Evolutionary conservation across 495 filamentous ascomycete species (phyloP), one percentile per base, ranked within the genome.

Genomic region (Lasiosphaeria hispida): DNA sequence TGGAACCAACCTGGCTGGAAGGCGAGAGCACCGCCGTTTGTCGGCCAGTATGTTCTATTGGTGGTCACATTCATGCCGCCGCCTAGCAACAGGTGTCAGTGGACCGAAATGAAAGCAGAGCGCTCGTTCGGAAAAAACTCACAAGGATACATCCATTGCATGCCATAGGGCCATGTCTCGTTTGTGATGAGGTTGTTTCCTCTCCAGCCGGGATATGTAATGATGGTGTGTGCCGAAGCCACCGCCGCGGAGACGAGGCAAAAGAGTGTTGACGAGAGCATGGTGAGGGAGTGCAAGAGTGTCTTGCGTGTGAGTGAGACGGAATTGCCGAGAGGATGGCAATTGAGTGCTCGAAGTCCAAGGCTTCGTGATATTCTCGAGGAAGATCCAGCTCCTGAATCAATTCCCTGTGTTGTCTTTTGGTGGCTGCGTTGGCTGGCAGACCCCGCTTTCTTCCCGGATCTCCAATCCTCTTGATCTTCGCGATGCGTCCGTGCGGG

Each of bases 101-200:
- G n/a, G 13, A 37, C 17, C 5, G 18, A 33, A 36, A 36, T 30
- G 17, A 7, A 36, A 13, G 50, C 35, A 30, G 39, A 38, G 34
- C 17, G 33, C 2, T 3, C 15, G 2, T 9, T 43, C 9, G 14
- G 47, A 30, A 34, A 35, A 13, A 50, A 77, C 89, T 79, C 77
- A 98, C 94, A 99, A 74, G 95, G 94, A 80, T 97, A 99, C 72
- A 87, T 86, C 93, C 94, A 97, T 76, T 96, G 89, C 90, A 96
- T 93, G 74, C 95, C 94, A 64, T 90, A 96, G 3, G 92, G 92
- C 67, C 83, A 95, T 6, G 83, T 82, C 5, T 83, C 83, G 71
- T 90, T 95, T 44, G 86, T 88, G 63, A 87, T 80, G 40, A 97
- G 81, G 69, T 96, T 97, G 76, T 99, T 87, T 62, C 92, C 94